These are phyloP conservation scores for Trichoderma aggressivum DNA, from an alignment of 2,329 filamentous ascomycete species.

Conservation along the genomic window DNA sequence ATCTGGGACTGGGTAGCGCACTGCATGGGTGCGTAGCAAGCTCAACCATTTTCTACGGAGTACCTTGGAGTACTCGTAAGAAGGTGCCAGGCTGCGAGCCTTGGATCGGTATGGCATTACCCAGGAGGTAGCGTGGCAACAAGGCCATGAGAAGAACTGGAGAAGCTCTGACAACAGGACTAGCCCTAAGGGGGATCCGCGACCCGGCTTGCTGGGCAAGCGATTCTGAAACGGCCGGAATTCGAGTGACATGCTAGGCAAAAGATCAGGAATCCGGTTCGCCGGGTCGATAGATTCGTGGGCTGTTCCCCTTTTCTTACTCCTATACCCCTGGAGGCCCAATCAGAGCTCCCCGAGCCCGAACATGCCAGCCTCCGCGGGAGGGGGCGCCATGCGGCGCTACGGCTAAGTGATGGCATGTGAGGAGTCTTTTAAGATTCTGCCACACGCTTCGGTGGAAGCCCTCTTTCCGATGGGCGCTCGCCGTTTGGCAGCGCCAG, in stretches of 20 bases:
- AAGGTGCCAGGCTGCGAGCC: not conserved
- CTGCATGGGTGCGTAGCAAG: not conserved
- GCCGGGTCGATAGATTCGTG: slow-evolving; percentile 19
- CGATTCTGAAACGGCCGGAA: slow-evolving; percentile 18
- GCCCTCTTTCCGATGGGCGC: slow-evolving; percentile 4
- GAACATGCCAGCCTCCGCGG: slow-evolving; percentile 11
- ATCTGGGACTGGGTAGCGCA: slow-evolving; percentile 10
- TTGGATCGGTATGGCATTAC: not conserved
- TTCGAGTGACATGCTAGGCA: slow-evolving; percentile 17
- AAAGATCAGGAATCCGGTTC: slow-evolving; percentile 22
- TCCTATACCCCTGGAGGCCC: not conserved
- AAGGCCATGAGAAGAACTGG: slow-evolving; percentile 12
- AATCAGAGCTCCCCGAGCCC: not conserved
- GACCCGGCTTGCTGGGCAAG: slow-evolving; percentile 18
- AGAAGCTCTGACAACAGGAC: slow-evolving; percentile 10
- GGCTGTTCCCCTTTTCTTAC: slow-evolving; percentile 3
- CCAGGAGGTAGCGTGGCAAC: slow-evolving; percentile 16
- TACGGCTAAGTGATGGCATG: slow-evolving; percentile 15
- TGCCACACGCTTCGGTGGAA: not conserved
- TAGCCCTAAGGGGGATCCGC: slow-evolving; percentile 4
- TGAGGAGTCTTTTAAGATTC: slow-evolving; percentile 17
- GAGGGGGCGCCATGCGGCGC: slow-evolving; percentile 20
- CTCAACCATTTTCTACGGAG: not conserved
- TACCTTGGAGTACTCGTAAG: not conserved
- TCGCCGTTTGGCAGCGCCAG: slow-evolving; percentile 2